Conservation (phyloP, 225 moss, liverwort and hornwort species). For the Pseudoscleropodium purum region DNA sequence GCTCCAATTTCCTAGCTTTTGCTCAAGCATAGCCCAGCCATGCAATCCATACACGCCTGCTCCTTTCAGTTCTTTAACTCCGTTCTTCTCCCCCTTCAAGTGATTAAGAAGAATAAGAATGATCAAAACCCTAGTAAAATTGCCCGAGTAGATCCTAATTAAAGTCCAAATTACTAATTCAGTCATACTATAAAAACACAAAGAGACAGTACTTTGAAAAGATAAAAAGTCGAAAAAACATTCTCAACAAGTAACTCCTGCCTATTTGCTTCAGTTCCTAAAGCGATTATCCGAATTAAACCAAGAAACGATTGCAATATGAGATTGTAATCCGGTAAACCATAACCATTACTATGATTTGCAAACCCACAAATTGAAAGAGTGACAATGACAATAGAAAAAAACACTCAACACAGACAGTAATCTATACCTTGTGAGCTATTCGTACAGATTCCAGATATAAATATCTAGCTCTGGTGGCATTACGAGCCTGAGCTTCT, state of each 20-base stretch:
- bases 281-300: not conserved
- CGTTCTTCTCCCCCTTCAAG: constrained; percentile 51
- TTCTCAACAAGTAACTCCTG: not conserved
- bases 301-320: not conserved
- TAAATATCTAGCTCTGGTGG: constrained; percentile 51
- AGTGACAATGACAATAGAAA: not conserved
- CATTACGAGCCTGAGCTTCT: constrained; percentile 64
- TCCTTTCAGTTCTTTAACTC: constrained; percentile 40
- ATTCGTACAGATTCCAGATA: constrained; percentile 50
- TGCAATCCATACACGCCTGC: constrained; percentile 85
- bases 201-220: not conserved
- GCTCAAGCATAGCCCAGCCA: constrained; percentile 86
- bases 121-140: not conserved
- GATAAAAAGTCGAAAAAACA: not conserved
- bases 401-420: not conserved
- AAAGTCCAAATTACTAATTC: not conserved
- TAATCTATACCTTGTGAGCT: constrained; percentile 50
- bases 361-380: not conserved
- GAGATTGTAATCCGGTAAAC: not conserved
- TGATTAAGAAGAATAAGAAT: not conserved
- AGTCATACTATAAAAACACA: not conserved
- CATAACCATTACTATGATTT: not conserved
- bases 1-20: constrained; percentile 79
- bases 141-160: not conserved
- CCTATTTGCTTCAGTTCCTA: not conserved